Base-by-base conservation (phyloP, 306 rosid species). In the Comarum palustre region DNA sequence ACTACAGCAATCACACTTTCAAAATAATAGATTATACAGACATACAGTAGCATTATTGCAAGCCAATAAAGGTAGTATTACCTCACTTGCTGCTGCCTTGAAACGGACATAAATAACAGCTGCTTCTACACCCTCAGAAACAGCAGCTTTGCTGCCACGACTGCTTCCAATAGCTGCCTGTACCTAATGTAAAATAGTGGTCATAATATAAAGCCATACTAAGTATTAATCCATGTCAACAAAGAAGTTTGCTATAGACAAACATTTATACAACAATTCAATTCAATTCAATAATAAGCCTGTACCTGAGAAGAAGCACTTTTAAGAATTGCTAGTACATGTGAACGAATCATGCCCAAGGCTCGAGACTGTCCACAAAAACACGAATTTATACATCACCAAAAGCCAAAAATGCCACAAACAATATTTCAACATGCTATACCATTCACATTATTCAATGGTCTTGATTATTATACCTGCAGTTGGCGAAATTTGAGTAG, bases 1-100 rank as follows among this genome's bases (percentile, higher is more conserved):
- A 60, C 25, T 61, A 45, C 32, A 27, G 41, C 41, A 78, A 80
- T 39, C 54, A 19, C 12, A 16, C 10, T 68, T 72, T 22, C 74
- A 71, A 64, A 43, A 61, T 73, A 29, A 59, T 25, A 29, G 3
- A 8, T 27, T 12, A 41, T 41, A 39, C 43, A 48, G 54, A 17
- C n/a, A 62, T 75, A 66, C 69, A 48, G 43, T 68, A 38, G 66
- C 20, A 55, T 74, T 51, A 46, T 39, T 66, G 66, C 24, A 12
- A 55, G 81, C 46, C 41, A 48, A 57, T n/a, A 77, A 69, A 52
- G 27, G 16, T 51, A 83, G 34, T 45, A 32, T 72, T 87, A 88
- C 99, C 96, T 95, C 97, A 79, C 92, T 89, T 64, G 99, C 97
- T 17, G 93, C 99, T 70, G 96, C 99, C 95, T 95, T 90, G 85